These are phyloP conservation scores for Vanrija pseudolonga DNA, from an alignment of 1,284 basidiomycete species.

Conservation along the genomic window DNA sequence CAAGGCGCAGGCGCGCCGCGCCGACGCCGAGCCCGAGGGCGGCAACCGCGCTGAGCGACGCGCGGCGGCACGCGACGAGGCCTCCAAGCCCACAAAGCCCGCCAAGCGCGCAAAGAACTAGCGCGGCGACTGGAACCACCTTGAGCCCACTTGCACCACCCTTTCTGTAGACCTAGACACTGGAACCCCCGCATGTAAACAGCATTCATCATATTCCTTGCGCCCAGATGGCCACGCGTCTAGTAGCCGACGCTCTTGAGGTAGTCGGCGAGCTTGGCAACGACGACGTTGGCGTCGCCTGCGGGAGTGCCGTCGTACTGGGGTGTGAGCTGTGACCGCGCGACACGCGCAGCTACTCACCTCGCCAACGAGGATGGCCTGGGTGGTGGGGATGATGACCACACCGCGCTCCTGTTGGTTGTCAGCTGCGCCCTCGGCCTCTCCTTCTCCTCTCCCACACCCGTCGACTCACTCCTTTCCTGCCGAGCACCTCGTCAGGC, in stretches of 20 bases:
- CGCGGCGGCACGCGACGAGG: neutral
- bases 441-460: too few relatives aligned
- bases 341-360: slow-evolving; percentile 18
- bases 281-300: slow-evolving; percentile 66
- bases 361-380: slow-evolving; percentile 78
- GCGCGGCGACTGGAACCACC: neutral
- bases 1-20: slow-evolving; percentile 2
- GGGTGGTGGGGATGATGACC: slow-evolving; percentile 79
- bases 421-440: neutral
- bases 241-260: slow-evolving; percentile 59
- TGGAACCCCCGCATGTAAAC: neutral
- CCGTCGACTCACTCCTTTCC: slow-evolving; percentile 73
- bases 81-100: neutral
- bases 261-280: slow-evolving; percentile 76
- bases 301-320: slow-evolving; percentile 61
- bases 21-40: slow-evolving; percentile 1
- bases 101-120: slow-evolving; percentile 2
- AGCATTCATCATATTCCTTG: slow-evolving; percentile 1
- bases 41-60: slow-evolving; percentile 4
- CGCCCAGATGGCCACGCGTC: neutral
- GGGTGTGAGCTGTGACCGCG: neutral
- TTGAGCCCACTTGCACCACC: neutral
- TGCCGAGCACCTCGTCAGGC: slow-evolving; percentile 67
- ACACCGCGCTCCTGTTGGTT: slow-evolving; percentile 67
- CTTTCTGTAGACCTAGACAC: neutral